Evolutionary conservation across 164 flowering plant genomes (phyloP), one percentile per base, ranked within the genome.

Genomic region (Tetrastigma voinierianum): DNA sequence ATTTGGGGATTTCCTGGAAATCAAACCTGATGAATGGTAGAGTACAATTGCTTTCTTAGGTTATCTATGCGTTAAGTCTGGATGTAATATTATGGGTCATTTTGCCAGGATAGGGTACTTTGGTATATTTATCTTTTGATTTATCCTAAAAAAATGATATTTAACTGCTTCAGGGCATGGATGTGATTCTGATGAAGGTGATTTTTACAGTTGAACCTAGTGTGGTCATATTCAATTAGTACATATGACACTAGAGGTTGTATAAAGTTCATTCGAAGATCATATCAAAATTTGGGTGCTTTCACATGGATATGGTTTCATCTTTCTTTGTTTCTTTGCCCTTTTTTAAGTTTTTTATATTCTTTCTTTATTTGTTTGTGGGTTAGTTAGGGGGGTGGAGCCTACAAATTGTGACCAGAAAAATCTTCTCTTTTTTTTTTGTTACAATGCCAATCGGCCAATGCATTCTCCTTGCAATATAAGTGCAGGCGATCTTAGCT

Each of bases 401-500:
- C 19, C 51, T 20, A 24, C 13, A 51, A 23, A 15, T n/a, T 62
- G 10, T 15, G 32, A 12, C 23, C 2, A 48, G 10, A 10, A 62
- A 62, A 23, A 47, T 46, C 16, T 62, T n/a, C 7, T 32, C 12
- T 63, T 32, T 1, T 24, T 17, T 14, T 25, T 61, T 19, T 43
- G 4, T n/a, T 14, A 32, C 40, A 32, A 32, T 32, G 40, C 40
- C 40, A 32, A 25, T 15, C 40, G 17, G 25, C 62, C 49, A 59
- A 60, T 51, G 61, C 61, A 51, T 21, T 21, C 4, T 68, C 17
- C 32, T 8, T 59, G 6, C 57, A 59, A 47, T 24, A 51, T 43
- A 70, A 40, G 1, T 80, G 69, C 63, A 93, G 98, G 98, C 96
- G 74, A 75, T 83, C 68, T 79, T 91, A 72, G 93, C 97, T 60